These are phyloP conservation scores for Guillardia theta DNA, from an alignment of 78 protist genomes.

Conservation along the genomic window DNA sequence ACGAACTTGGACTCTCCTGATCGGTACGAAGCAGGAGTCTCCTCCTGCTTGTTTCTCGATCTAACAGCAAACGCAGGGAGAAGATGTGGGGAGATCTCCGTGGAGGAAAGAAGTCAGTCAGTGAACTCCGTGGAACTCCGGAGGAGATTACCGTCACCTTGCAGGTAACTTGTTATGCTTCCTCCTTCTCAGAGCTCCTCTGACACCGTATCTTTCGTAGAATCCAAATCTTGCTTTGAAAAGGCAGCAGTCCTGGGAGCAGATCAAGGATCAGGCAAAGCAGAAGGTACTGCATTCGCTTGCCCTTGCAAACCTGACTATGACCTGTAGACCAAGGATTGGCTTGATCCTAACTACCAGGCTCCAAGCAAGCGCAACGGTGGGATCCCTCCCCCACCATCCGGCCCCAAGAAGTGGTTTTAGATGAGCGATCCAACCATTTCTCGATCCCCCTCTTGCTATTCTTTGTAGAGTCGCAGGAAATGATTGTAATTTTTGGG, in stretches of 20 bases:
- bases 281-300: background rate
- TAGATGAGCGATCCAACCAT: no score
- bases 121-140: background rate
- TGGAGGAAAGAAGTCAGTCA: background rate
- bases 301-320: background rate
- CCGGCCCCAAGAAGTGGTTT: no score
- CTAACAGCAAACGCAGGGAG: no score
- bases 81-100: slow-evolving; percentile 33
- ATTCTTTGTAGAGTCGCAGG: no score
- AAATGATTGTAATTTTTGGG: no score
- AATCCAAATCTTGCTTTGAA: background rate
- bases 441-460: no score
- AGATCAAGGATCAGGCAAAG: background rate
- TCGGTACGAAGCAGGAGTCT: background rate
- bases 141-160: background rate
- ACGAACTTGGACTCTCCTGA: slow-evolving; percentile 4
- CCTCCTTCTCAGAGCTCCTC: background rate
- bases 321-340: background rate
- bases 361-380: no score
- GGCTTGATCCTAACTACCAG: slow-evolving; percentile 19
- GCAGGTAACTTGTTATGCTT: background rate
- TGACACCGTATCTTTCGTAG: background rate
- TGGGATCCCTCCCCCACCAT: no score
- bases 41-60: background rate
- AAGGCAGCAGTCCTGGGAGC: slow-evolving; percentile 39